Conservation (phyloP, 169 alveolate genomes). For the Babesia microti region DNA sequence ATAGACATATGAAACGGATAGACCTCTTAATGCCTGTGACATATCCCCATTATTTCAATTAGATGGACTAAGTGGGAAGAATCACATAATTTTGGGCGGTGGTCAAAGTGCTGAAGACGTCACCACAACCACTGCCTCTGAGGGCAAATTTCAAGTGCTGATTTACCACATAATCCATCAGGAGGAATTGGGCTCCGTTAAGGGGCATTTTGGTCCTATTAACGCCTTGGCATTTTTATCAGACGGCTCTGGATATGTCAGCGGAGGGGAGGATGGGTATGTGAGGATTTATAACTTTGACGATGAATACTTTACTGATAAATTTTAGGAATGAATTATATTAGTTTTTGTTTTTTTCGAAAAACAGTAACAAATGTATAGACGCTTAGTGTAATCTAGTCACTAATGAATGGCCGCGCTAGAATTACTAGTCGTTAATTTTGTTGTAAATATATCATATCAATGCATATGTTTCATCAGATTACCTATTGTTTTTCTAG, state of each 20-base stretch:
- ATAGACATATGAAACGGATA: slow-evolving; percentile 67
- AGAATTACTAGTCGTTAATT: too few relatives aligned
- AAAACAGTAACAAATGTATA: not conserved
- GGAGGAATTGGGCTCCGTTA: slow-evolving; percentile 80
- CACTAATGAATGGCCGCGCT: not conserved
- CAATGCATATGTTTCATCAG: too few relatives aligned
- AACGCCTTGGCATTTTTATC: slow-evolving; percentile 81
- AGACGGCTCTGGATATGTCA: slow-evolving; percentile 82
- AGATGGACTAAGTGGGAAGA: slow-evolving; percentile 48
- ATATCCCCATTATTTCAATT: slow-evolving; percentile 67
- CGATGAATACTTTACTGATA: slow-evolving; percentile 75
- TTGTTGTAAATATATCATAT: too few relatives aligned
- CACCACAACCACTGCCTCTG: slow-evolving; percentile 79
- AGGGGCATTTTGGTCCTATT: slow-evolving; percentile 93
- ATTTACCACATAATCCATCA: slow-evolving; percentile 79
- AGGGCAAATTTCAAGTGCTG: slow-evolving; percentile 87
- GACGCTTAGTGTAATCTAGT: not conserved
- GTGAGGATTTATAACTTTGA: slow-evolving; percentile 84
- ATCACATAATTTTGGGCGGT: slow-evolving; percentile 76
- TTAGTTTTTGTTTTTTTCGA: not conserved
- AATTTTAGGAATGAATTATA: slow-evolving; percentile 28
- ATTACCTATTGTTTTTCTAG: too few relatives aligned
- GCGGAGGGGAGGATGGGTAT: slow-evolving; percentile 91
- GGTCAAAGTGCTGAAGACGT: slow-evolving; percentile 83
- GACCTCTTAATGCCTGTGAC: slow-evolving; percentile 77